These are phyloP conservation scores for Candida mattraensis DNA, from an alignment of 805 yeast species.

Conservation along the genomic window DNA sequence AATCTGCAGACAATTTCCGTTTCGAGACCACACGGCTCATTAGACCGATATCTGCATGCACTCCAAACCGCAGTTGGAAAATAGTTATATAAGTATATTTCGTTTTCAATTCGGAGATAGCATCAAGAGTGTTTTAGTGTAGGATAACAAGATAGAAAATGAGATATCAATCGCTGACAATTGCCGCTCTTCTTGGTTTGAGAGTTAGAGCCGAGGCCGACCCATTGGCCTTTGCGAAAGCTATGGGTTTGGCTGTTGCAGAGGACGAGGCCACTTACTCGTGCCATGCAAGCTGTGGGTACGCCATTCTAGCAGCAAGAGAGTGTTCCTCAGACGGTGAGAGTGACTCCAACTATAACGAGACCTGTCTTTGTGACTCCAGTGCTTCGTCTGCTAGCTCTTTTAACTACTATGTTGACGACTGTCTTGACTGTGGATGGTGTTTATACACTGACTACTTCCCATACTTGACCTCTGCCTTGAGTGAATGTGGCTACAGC, in stretches of 20 bases:
- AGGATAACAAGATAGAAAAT: no score
- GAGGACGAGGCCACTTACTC: conserved; percentile 12
- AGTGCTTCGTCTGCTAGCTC: conserved; percentile 19
- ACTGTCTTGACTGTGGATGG: conserved; percentile 41
- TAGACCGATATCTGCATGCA: no score
- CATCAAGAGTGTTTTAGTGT: no score
- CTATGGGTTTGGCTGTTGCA: conserved; percentile 25
- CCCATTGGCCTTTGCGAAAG: conserved; percentile 31
- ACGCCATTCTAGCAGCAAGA: conserved; percentile 33
- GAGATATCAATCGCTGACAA: no score
- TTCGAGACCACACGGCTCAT: no score
- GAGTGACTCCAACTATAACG: conserved; percentile 30
- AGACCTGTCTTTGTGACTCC: conserved; percentile 36
- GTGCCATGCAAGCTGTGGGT: conserved; percentile 37
- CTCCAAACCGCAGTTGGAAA: no score
- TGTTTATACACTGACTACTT: conserved; percentile 37
- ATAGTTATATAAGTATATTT: no score
- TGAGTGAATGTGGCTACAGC: conserved; percentile 30
- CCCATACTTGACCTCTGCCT: conserved; percentile 28
- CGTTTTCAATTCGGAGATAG: no score
- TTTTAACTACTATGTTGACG: conserved; percentile 27
- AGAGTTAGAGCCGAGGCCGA: no score
- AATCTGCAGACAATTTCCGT: no score
- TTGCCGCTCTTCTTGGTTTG: no score
- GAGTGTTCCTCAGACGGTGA: conserved; percentile 28